A percentile compares a stretch with the other conserved stretches of the same genome.
Evolutionary conservation across 257 asterid genomes (phyloP).

Genomic region (Rhazya stricta): DNA sequence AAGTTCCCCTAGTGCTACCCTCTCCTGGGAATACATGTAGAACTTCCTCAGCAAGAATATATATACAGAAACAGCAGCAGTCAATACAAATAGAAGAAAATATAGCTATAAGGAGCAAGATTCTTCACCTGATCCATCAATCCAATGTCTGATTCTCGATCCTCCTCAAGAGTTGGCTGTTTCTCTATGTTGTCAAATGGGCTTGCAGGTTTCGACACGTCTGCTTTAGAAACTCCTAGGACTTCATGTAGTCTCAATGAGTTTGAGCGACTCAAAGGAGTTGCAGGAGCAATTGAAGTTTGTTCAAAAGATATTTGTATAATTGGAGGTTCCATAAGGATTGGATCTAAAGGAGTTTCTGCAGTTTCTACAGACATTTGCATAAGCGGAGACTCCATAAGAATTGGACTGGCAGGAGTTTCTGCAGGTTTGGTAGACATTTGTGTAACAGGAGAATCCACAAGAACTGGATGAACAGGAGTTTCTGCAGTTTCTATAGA

Average conservation of each 20-base stretch:
- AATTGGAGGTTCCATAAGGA: constrained; percentile 13
- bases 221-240: constrained; percentile 27
- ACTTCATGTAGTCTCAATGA: constrained; percentile 39
- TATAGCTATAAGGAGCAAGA: not conserved
- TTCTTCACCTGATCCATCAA: constrained; percentile 45
- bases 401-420: constrained; percentile 10
- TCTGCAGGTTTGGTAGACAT: constrained; percentile 13
- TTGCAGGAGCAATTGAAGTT: constrained; percentile 56
- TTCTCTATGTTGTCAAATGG: constrained; percentile 37
- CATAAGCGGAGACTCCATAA: constrained; percentile 10
- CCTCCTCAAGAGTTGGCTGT: constrained; percentile 25
- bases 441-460: not conserved
- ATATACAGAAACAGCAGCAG: not conserved
- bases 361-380: constrained; percentile 16
- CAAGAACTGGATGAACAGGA: constrained; percentile 9
- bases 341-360: constrained; percentile 15
- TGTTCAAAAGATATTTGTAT: constrained; percentile 27
- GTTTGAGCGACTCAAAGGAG: constrained; percentile 44
- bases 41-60: not conserved
- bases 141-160: constrained; percentile 27
- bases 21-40: not conserved
- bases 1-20: not conserved
- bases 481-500: constrained; percentile 14
- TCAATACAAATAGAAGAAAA: not conserved
- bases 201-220: constrained; percentile 30